Evolutionary conservation across 495 filamentous ascomycete genomes (phyloP).

Genomic region (Talaromyces liani): DNA sequence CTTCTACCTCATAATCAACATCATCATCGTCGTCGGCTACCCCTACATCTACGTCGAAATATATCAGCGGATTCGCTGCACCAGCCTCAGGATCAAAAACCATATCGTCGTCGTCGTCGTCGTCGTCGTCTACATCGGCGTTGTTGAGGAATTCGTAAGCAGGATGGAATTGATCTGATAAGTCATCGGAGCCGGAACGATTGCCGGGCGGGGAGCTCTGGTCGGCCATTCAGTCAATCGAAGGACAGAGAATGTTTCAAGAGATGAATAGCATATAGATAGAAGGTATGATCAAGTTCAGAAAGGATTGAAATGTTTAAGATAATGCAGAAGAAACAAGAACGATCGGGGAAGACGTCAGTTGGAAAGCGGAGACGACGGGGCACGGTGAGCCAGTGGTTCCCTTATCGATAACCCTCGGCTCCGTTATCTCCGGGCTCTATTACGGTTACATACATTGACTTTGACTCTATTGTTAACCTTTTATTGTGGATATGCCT

Average conservation of each 20-base stretch:
- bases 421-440: not conserved
- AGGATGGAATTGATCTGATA: constrained; percentile 16
- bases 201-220: not conserved
- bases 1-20: constrained; percentile 15
- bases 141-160: constrained; percentile 30
- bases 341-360: not conserved
- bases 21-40: constrained; percentile 22
- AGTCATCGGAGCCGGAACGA: constrained; percentile 1
- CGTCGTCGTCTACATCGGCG: constrained; percentile 38
- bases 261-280: not conserved
- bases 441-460: not conserved
- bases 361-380: not conserved
- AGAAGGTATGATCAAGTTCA: not conserved
- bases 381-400: not conserved
- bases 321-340: not conserved
- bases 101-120: constrained; percentile 49
- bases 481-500: too few species aligned
- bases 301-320: not conserved
- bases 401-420: not conserved
- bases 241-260: not conserved
- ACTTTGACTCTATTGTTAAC: too few species aligned
- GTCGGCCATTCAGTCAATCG: constrained; percentile 2
- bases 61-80: constrained; percentile 21
- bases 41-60: constrained; percentile 27
- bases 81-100: constrained; percentile 32